Base-by-base conservation (phyloP, 108 stramenopile species). In the Mediolabrus comicus region DNA sequence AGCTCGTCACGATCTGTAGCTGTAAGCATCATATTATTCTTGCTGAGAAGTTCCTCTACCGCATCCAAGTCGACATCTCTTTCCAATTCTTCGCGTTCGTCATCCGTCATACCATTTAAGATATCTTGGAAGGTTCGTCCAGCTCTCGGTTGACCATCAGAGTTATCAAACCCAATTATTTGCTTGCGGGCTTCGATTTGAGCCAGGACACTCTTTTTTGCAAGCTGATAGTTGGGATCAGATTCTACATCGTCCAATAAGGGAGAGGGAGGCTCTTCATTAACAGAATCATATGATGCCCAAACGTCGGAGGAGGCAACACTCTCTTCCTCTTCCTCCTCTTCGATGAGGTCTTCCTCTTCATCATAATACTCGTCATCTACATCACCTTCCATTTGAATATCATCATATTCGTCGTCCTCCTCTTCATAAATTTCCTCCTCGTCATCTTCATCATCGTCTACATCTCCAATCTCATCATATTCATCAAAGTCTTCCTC, bases 1-100 rank as follows among this genome's bases (percentile, higher is more conserved):
- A 67, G 25, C 25, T 43, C 65, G 22, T 62, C 34, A 35, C 58
- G 56, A 60, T 92, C 87, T 13, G 72, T 35, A 62, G 74, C 80
- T 4, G 72, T 69, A 49, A 89, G 41, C 30, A 67, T 46, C 60
- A 63, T 56, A 8, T 72, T 56, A 19, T 72, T 72, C 43, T 54
- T 49, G 12, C 30, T 72, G 28, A 63, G 22, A 32, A 68, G 46
- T 53, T 52, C 36, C 36, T 79, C 78, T 4, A 65, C 78, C 59
- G 72, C 60, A 25, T 54, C 19, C 28, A 72, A 29, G 34, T 68
- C 71, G 2, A 43, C 53, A 62, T 79, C 78, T 25, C 53, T 25
- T 35, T 62, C 60, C 31, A 67, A 35, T 19, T 54, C 65, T 46
- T 62, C 54, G 25, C 64, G 56, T 27, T 79, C 78, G 0, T 64